Base-by-base conservation (phyloP, 2,329 filamentous ascomycete species). In the Penicillium sp. region DNA sequence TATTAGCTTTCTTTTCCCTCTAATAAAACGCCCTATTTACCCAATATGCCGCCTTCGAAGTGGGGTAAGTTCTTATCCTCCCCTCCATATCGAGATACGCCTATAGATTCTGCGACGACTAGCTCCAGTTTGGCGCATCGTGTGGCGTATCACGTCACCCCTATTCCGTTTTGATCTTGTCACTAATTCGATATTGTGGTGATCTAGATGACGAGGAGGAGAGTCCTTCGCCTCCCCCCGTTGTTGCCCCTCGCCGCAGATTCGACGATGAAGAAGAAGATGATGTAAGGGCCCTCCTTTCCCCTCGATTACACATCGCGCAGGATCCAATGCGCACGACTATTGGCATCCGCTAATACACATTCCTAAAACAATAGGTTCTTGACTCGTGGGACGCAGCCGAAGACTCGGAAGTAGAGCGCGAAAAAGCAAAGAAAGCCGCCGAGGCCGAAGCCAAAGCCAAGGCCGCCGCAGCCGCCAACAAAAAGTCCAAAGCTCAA, bases 311-410 rank as follows among this genome's bases (percentile, higher is more conserved):
- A 42, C n/a, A 28, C 8, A 44, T 20, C 25, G 23, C 49, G 31
- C 51, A 42, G 32, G 18, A 42, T 40, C 9, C 10, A 24, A 44
- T 40, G 44, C 13, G 46, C 39, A 25, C 27, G 38, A 10, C 13
- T 38, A 18, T 9, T 18, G 5, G 20, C 35, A 12, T 32, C 6
- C 27, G 28, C 27, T 49, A 20, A 49, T 24, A 45, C 15, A 7
- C 12, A 3, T 8, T 28, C 20, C 9, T 15, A 4, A 1, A 42
- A 44, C 3, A 39, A 50, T 57, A 95, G 86, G 89, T 97, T 49
- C 82, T 96, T 66, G 93, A 98, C 53, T 92, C 89, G 29, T 98
- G 93, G 93, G 91, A 97, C 66, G 92, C 89, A 50, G 91, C 88
- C 61, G 93, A 97, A 67, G 93, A 98, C 75, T 95, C 90, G 54